These are phyloP conservation scores for Nannochloris sp. DNA, from an alignment of 139 green algal species.

Conservation along the genomic window DNA sequence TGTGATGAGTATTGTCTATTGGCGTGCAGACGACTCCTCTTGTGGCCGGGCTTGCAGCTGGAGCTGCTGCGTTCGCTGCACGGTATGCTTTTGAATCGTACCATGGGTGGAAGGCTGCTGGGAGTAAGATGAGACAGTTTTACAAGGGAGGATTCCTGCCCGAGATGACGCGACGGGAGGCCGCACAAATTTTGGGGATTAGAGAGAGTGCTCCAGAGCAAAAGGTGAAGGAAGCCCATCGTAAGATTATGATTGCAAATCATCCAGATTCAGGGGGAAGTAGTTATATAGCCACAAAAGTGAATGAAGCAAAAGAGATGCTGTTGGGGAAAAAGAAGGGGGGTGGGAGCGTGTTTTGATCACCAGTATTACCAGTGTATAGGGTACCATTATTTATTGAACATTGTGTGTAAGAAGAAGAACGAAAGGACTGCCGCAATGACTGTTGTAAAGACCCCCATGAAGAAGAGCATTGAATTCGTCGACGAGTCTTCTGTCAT, in stretches of 20 bases:
- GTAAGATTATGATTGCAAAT: constrained; percentile 96
- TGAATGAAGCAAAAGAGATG: constrained; percentile 97
- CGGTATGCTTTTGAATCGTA: constrained; percentile 60
- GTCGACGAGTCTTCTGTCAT: constrained; percentile 22
- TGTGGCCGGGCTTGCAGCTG: constrained; percentile 72
- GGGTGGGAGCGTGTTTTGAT: constrained; percentile 31
- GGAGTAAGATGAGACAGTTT: constrained; percentile 48
- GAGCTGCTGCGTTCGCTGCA: constrained; percentile 67
- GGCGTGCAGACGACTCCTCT: constrained; percentile 67
- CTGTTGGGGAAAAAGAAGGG: constrained; percentile 72
- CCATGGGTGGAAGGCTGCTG: constrained; percentile 48
- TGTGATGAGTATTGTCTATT: neutral
- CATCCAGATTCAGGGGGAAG: constrained; percentile 91
- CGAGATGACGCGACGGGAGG: constrained; percentile 91
- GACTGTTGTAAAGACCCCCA: constrained; percentile 2
- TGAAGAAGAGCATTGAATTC: constrained; percentile 9
- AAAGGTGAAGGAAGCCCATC: constrained; percentile 88
- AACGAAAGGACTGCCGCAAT: neutral
- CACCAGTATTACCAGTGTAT: no score
- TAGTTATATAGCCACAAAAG: constrained; percentile 87
- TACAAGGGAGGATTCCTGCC: constrained; percentile 91
- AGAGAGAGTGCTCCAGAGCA: constrained; percentile 73
- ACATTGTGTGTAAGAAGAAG: no score
- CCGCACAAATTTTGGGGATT: constrained; percentile 81
- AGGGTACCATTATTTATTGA: no score